These are phyloP conservation scores for Alternaria novae-zelandiae DNA, from an alignment of 2,329 filamentous ascomycete genomes.

Conservation along the genomic window DNA sequence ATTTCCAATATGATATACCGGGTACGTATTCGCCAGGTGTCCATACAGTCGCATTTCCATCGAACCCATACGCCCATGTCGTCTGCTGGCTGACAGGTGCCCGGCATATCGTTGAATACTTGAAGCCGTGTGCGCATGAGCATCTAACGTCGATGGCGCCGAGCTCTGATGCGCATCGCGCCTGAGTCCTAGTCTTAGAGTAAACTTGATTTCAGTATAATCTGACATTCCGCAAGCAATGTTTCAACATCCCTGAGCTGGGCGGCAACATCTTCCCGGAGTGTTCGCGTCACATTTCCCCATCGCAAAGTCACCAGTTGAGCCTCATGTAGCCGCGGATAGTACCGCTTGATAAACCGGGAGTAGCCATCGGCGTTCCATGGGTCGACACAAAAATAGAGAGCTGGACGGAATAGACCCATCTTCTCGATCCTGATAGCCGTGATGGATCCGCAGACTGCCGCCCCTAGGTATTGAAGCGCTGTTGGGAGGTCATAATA, in stretches of 20 bases:
- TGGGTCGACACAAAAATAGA: not conserved
- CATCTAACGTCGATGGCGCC: not conserved
- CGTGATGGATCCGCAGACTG: not conserved
- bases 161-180: not conserved
- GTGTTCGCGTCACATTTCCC: not conserved
- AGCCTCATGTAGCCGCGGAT: not conserved
- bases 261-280: not conserved
- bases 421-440: not conserved
- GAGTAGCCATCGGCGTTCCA: not conserved
- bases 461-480: not conserved
- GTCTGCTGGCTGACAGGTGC: not conserved
- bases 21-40: not conserved
- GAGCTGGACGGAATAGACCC: not conserved
- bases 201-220: not conserved
- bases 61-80: not conserved
- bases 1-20: not conserved
- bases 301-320: not conserved
- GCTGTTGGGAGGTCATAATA: not conserved
- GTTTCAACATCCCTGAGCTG: not conserved
- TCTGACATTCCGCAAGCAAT: not conserved
- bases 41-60: not conserved
- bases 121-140: not conserved
- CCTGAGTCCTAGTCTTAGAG: not conserved
- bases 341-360: not conserved
- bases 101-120: not conserved